phyloP scores from a whole-genome alignment of 371 early-diverging fungal genomes.

The Zychaea mexicana region DNA sequence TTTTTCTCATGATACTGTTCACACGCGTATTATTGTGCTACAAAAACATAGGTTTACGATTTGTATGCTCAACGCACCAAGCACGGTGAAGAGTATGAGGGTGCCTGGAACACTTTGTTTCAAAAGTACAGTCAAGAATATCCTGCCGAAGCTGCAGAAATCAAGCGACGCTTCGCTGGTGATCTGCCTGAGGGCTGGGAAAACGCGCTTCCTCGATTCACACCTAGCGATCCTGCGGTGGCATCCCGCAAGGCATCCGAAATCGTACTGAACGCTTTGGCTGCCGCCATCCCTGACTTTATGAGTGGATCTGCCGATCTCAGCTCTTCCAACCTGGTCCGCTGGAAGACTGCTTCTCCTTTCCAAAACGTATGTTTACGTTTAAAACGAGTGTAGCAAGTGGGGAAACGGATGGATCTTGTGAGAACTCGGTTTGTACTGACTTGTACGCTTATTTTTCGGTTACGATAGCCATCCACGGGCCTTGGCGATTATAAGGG shows the following conservation, averaged over 20 bases:
- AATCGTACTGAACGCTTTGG: constrained; percentile 77
- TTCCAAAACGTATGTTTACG: constrained; percentile 79
- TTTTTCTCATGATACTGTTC: not conserved
- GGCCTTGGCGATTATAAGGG: constrained; percentile 82
- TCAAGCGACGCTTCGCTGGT: constrained; percentile 69
- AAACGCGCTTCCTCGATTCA: constrained; percentile 70
- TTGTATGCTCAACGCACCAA: constrained; percentile 59
- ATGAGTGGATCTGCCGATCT: constrained; percentile 97
- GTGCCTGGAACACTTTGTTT: constrained; percentile 71
- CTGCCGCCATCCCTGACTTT: constrained; percentile 74
- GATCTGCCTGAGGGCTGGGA: constrained; percentile 74
- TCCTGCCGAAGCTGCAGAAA: constrained; percentile 67
- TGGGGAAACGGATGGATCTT: too few relatives aligned
- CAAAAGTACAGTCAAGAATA: constrained; percentile 58
- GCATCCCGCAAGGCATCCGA: constrained; percentile 89
- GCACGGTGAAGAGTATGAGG: constrained; percentile 59
- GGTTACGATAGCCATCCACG: constrained; percentile 37
- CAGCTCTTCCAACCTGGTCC: constrained; percentile 89
- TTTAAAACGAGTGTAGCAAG: too few relatives aligned
- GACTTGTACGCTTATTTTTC: constrained; percentile 35
- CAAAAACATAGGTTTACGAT: constrained; percentile 45
- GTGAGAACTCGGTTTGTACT: too few relatives aligned
- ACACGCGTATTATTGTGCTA: not conserved
- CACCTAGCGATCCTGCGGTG: constrained; percentile 68
- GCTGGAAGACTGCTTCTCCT: constrained; percentile 87